Percentiles rank a stretch among this genome's conserved stretches.
These are phyloP conservation scores for Tolypocladium paradoxum DNA, from an alignment of 2,329 filamentous ascomycete species.

Conservation along the genomic window DNA sequence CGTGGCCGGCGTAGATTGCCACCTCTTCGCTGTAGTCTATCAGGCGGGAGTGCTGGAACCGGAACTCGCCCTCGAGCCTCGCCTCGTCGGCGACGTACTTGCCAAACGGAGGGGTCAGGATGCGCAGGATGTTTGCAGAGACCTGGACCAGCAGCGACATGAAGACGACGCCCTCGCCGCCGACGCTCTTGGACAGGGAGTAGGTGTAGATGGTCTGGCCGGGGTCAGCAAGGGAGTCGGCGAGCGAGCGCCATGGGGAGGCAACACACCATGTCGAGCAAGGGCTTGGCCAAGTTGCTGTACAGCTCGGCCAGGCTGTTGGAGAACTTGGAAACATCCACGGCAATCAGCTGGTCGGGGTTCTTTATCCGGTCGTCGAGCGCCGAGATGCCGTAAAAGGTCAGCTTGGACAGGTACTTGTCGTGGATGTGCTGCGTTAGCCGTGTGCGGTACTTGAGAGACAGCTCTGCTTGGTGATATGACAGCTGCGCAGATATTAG, in stretches of 20 bases:
- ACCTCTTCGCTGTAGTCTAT: slow-evolving; percentile 97
- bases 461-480: slow-evolving; percentile 92
- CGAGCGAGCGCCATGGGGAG: not conserved
- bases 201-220: slow-evolving; percentile 80
- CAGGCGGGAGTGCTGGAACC: slow-evolving; percentile 85
- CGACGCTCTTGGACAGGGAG: slow-evolving; percentile 87
- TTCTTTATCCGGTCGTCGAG: slow-evolving; percentile 98
- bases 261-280: slow-evolving; percentile 69
- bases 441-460: slow-evolving; percentile 82
- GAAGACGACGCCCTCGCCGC: slow-evolving; percentile 87
- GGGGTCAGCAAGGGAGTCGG: slow-evolving; percentile 12
- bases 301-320: slow-evolving; percentile 92
- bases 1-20: slow-evolving; percentile 82
- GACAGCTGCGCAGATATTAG: slow-evolving; percentile 53
- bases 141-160: slow-evolving; percentile 92
- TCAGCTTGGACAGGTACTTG: slow-evolving; percentile 93
- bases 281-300: slow-evolving; percentile 88
- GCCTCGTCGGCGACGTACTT: slow-evolving; percentile 97
- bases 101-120: slow-evolving; percentile 88
- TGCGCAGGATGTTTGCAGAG: slow-evolving; percentile 86
- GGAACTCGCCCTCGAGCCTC: slow-evolving; percentile 86
- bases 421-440: slow-evolving; percentile 93
- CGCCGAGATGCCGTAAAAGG: slow-evolving; percentile 91
- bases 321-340: slow-evolving; percentile 93
- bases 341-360: slow-evolving; percentile 91